Percentiles rank a stretch among this genome's conserved stretches.
phyloP scores from a whole-genome alignment of 2,329 filamentous ascomycete genomes.

The Trichoderma brevicompactum region DNA sequence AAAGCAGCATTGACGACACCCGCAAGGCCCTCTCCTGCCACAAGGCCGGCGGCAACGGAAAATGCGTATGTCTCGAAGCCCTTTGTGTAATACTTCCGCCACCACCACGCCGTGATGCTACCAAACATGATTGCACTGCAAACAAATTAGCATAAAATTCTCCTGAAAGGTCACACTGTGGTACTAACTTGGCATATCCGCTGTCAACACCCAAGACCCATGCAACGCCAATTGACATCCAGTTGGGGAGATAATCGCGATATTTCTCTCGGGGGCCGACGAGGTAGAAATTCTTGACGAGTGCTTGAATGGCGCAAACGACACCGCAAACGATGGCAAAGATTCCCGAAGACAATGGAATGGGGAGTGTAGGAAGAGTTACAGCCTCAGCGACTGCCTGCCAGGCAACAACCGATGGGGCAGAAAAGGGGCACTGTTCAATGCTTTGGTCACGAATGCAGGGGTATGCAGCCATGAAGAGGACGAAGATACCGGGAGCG shows the following conservation, averaged over 20 bases:
- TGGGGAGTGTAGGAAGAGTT: slow-evolving; percentile 59
- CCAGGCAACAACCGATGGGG: slow-evolving; percentile 69
- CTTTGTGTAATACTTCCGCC: slow-evolving; percentile 56
- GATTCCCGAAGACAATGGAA: slow-evolving; percentile 58
- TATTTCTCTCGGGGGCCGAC: slow-evolving; percentile 58
- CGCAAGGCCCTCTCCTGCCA: slow-evolving; percentile 66
- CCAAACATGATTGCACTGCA: slow-evolving; percentile 58
- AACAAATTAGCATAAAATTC: neutral
- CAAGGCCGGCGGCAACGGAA: slow-evolving; percentile 63
- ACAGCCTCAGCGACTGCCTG: slow-evolving; percentile 66
- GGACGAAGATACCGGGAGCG: slow-evolving; percentile 68
- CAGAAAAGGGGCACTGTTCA: slow-evolving; percentile 59
- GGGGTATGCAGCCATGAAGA: slow-evolving; percentile 70
- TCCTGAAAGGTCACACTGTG: neutral
- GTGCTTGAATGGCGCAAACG: slow-evolving; percentile 54
- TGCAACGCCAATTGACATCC: slow-evolving; percentile 64
- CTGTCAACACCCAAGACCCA: slow-evolving; percentile 61
- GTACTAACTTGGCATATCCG: slow-evolving; percentile 50
- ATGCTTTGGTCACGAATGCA: slow-evolving; percentile 60
- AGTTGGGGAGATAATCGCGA: slow-evolving; percentile 63
- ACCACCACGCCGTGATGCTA: slow-evolving; percentile 55
- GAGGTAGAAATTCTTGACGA: slow-evolving; percentile 59
- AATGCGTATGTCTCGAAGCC: slow-evolving; percentile 61
- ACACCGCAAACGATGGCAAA: slow-evolving; percentile 61
- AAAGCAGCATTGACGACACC: slow-evolving; percentile 62